Conservation (phyloP, 2,329 filamentous ascomycete genomes). For the Diplodia seriata region DNA sequence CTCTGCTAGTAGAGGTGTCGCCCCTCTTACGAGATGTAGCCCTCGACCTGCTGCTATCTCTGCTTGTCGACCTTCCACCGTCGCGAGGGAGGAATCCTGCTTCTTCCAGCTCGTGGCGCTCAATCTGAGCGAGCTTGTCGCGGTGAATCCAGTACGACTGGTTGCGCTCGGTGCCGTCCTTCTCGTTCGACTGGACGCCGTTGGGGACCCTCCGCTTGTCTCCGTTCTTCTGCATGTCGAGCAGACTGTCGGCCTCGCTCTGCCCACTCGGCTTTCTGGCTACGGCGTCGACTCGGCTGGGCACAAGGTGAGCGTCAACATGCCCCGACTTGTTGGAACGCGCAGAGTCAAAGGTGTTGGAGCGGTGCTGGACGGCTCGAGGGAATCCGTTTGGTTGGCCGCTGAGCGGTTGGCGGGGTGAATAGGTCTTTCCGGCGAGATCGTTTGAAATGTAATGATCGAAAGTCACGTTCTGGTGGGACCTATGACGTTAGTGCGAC, state of each 20-base stretch:
- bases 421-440: slow-evolving; percentile 37
- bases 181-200: neutral
- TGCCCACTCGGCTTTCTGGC: slow-evolving; percentile 47
- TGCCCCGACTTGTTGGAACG: slow-evolving; percentile 37
- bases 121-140: slow-evolving; percentile 82
- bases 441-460: slow-evolving; percentile 49
- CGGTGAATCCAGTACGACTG: slow-evolving; percentile 75
- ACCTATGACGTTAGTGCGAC: slow-evolving; percentile 27
- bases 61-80: slow-evolving; percentile 36
- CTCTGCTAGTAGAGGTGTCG: slow-evolving; percentile 40
- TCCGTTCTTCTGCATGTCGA: slow-evolving; percentile 52
- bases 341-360: slow-evolving; percentile 43
- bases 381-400: slow-evolving; percentile 46
- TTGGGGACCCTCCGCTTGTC: slow-evolving; percentile 34
- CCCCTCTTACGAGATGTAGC: slow-evolving; percentile 43
- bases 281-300: slow-evolving; percentile 44
- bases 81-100: slow-evolving; percentile 67
- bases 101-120: slow-evolving; percentile 79
- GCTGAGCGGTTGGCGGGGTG: slow-evolving; percentile 44
- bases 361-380: slow-evolving; percentile 40
- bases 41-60: slow-evolving; percentile 48
- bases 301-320: slow-evolving; percentile 42
- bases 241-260: slow-evolving; percentile 56
- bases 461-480: slow-evolving; percentile 39
- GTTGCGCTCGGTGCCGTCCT: slow-evolving; percentile 11